These are phyloP conservation scores for Erysimum cheiranthoides DNA, from an alignment of 345 rosid species.

Conservation along the genomic window DNA sequence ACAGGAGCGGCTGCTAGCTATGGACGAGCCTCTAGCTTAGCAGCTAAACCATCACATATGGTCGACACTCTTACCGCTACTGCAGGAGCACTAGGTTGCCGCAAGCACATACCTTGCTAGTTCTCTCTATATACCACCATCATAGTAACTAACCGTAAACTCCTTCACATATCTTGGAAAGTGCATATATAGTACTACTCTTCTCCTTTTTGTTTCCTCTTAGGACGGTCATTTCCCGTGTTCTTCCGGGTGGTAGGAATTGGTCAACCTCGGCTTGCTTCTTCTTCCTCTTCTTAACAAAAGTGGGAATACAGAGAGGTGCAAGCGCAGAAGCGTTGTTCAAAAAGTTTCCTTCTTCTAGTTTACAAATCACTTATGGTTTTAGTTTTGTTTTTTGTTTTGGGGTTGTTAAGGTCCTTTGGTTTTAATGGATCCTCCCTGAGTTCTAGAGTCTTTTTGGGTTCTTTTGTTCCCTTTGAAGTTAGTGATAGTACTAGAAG, in stretches of 20 bases:
- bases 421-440: slow-evolving; percentile 45
- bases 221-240: slow-evolving; percentile 31
- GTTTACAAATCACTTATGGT: slow-evolving; percentile 23
- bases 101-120: slow-evolving; percentile 63
- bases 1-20: slow-evolving; percentile 83
- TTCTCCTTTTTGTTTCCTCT: slow-evolving; percentile 1
- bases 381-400: slow-evolving; percentile 23
- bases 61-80: slow-evolving; percentile 74
- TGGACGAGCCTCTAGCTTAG: slow-evolving; percentile 90
- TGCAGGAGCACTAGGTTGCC: slow-evolving; percentile 81
- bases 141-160: slow-evolving; percentile 33
- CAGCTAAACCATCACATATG: slow-evolving; percentile 87
- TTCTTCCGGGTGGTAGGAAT: slow-evolving; percentile 33
- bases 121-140: slow-evolving; percentile 26
- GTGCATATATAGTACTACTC: slow-evolving; percentile 52
- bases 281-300: slow-evolving; percentile 44
- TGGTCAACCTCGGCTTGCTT: slow-evolving; percentile 82
- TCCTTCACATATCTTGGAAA: slow-evolving; percentile 50
- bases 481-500: slow-evolving; percentile 29
- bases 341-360: slow-evolving; percentile 28
- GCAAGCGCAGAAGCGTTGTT: slow-evolving; percentile 85
- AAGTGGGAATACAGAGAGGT: slow-evolving; percentile 40
- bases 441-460: slow-evolving; percentile 26
- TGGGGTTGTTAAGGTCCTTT: slow-evolving; percentile 33
- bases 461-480: slow-evolving; percentile 15